These are phyloP conservation scores for Gossypium sturtianum DNA, from an alignment of 345 rosid genomes.

Conservation along the genomic window DNA sequence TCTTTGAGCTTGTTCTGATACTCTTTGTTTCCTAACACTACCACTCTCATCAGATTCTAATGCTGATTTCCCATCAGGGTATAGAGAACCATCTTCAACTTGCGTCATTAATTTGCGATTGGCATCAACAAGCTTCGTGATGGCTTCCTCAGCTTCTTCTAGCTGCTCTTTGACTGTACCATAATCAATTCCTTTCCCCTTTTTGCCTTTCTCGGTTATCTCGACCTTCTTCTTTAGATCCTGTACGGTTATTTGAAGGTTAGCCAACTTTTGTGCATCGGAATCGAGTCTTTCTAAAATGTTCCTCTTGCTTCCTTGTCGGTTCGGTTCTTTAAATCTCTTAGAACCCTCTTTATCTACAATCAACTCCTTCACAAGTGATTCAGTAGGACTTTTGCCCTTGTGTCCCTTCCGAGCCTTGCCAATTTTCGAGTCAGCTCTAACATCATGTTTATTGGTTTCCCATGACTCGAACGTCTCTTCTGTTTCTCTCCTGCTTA, in stretches of 20 bases:
- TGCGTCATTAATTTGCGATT: conserved; percentile 56
- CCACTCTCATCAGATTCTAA: conserved; percentile 40
- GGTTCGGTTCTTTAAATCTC: conserved; percentile 44
- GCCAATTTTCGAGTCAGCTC: conserved; percentile 40
- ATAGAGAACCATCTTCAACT: conserved; percentile 36
- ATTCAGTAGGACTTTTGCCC: conserved; percentile 36
- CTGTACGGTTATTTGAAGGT: conserved; percentile 67
- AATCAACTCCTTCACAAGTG: conserved; percentile 55
- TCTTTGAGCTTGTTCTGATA: conserved; percentile 72
- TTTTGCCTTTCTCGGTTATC: conserved; percentile 47
- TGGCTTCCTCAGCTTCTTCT: conserved; percentile 67
- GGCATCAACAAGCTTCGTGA: conserved; percentile 48
- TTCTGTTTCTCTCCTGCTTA: conserved; percentile 52
- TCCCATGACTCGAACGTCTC: conserved; percentile 56
- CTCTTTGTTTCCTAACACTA: conserved; percentile 36
- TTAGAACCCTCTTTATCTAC: conserved; percentile 75
- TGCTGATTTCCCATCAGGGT: conserved; percentile 40
- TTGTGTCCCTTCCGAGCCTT: conserved; percentile 41
- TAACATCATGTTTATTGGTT: conserved; percentile 35
- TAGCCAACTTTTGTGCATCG: conserved; percentile 76
- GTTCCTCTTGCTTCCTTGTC: conserved; percentile 53
- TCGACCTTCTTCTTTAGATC: conserved; percentile 77
- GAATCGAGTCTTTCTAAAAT: conserved; percentile 86
- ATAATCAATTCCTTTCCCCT: conserved; percentile 59
- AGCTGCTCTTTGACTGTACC: conserved; percentile 67